Base-by-base conservation (phyloP, 768 basidiomycete genomes). In the Tulasnella sp. region DNA sequence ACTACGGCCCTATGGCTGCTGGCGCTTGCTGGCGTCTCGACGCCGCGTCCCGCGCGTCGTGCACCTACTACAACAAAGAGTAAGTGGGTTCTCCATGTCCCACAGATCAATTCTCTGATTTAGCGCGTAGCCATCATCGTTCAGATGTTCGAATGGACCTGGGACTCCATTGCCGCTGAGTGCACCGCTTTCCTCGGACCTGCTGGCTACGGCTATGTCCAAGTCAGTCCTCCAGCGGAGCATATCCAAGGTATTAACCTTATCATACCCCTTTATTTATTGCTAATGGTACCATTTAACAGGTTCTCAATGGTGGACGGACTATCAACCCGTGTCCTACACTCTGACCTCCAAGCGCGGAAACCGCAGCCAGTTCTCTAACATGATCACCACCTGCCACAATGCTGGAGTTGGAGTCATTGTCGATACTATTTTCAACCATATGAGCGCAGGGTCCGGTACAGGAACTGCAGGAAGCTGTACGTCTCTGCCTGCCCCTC, bases 341-440 rank as follows among this genome's bases (percentile, higher is more conserved):
- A 81, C 69, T 41, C 34, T 82, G 18, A 79, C 69, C 42, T 82
- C 82, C 18, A 82, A 82, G 46, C 78, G 78, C 9, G 82, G 82
- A 20, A 82, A 72, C 54, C 78, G 82, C 31, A 46, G n/a, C 28
- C 81, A 82, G 40, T 82, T 81, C 64, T 60, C 64, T 4, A 58
- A 41, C 44, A 82, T 82, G 82, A 74, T 82, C 18, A 72, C 40
- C 12, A 42, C 82, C 16, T 82, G 82, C 69, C 78, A 82, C 76
- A n/a, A 74, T n/a, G 77, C 81, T 8, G 78, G 82, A 31, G 77
- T 82, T 31, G 44, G 69, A 54, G 78, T 82, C 54, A 80, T 77
- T 60, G 82, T 72, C 5, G 80, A 74, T 74, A 81, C 83, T 7
- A 78, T 84, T 24, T 83, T 72, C 77, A 84, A 84, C 64, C 84